Conservation (phyloP, 768 basidiomycete species). For the Pseudohyphozyma bogoriensis region DNA sequence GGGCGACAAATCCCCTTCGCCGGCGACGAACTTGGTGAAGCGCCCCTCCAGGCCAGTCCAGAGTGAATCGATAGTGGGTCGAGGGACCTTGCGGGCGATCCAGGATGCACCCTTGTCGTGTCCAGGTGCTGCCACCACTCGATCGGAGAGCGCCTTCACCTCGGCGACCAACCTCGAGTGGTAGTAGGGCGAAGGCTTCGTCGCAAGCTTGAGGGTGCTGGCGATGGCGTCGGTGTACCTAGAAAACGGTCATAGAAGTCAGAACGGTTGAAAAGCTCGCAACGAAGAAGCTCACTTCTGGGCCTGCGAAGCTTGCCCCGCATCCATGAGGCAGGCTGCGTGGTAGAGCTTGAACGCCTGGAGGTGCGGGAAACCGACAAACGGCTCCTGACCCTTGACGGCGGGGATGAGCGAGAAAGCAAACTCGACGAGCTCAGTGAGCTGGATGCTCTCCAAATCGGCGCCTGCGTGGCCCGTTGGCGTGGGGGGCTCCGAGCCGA, state of each 20-base stretch:
- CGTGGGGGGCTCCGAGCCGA: constrained; percentile 57
- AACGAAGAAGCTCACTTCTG: constrained; percentile 48
- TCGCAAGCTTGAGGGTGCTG: constrained; percentile 46
- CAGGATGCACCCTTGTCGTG: constrained; percentile 71
- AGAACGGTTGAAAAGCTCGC: background rate
- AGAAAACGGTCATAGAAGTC: background rate
- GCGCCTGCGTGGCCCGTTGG: constrained; percentile 34
- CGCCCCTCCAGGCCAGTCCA: constrained; percentile 86
- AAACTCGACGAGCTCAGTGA: constrained; percentile 87
- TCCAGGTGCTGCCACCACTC: constrained; percentile 43
- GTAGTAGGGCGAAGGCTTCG: constrained; percentile 51
- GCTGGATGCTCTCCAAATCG: constrained; percentile 64
- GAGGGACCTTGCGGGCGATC: constrained; percentile 74
- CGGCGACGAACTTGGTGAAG: constrained; percentile 89
- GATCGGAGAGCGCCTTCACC: constrained; percentile 65
- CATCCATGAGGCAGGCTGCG: constrained; percentile 65
- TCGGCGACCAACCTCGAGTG: constrained; percentile 59
- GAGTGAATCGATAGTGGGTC: constrained; percentile 83
- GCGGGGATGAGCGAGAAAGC: constrained; percentile 52
- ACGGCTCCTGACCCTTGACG: constrained; percentile 75
- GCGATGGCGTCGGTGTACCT: constrained; percentile 89
- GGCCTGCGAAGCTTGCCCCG: constrained; percentile 66
- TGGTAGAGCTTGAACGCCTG: constrained; percentile 78
- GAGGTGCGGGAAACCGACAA: constrained; percentile 69
- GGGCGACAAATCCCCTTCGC: constrained; percentile 54